Conservation (phyloP, 768 basidiomycete genomes). For the Pulveroboletus sp. region DNA sequence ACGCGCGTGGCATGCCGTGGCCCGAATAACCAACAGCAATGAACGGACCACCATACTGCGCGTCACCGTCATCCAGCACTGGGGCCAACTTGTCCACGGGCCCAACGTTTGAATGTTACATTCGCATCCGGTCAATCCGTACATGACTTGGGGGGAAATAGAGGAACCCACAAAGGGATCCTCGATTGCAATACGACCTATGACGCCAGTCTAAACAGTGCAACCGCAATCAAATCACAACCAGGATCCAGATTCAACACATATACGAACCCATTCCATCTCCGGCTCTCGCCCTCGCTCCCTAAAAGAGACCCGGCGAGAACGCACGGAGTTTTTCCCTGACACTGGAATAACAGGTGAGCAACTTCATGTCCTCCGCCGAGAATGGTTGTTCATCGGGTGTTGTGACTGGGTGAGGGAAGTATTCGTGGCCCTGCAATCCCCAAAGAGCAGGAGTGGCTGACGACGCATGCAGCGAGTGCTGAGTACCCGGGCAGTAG, state of each 20-base stretch:
- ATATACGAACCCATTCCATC: conserved; percentile 70
- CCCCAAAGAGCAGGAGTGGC: too few species aligned
- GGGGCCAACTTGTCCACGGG: conserved; percentile 41
- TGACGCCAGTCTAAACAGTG: conserved; percentile 65
- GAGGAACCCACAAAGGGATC: conserved; percentile 60
- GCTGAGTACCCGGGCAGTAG: too few species aligned
- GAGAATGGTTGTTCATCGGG: too few species aligned
- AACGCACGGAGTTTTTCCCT: conserved; percentile 52
- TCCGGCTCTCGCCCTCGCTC: conserved; percentile 50
- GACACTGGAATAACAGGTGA: conserved; percentile 42
- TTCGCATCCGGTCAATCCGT: background rate
- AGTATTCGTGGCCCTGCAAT: too few species aligned
- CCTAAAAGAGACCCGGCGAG: conserved; percentile 55
- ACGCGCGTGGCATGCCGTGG: conserved; percentile 79
- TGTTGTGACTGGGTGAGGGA: too few species aligned
- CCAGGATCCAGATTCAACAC: background rate
- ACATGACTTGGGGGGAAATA: background rate
- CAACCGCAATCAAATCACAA: background rate
- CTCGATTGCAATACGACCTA: conserved; percentile 60
- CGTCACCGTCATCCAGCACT: conserved; percentile 12
- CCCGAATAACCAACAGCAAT: conserved; percentile 71
- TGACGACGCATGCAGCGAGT: too few species aligned
- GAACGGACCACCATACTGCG: conserved; percentile 53
- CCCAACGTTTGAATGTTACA: conserved; percentile 48
- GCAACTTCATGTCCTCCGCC: too few species aligned